Evolutionary conservation across 495 filamentous ascomycete species (phyloP), one percentile per base, ranked within the genome.

Genomic region (Chlorociboria aeruginascens): DNA sequence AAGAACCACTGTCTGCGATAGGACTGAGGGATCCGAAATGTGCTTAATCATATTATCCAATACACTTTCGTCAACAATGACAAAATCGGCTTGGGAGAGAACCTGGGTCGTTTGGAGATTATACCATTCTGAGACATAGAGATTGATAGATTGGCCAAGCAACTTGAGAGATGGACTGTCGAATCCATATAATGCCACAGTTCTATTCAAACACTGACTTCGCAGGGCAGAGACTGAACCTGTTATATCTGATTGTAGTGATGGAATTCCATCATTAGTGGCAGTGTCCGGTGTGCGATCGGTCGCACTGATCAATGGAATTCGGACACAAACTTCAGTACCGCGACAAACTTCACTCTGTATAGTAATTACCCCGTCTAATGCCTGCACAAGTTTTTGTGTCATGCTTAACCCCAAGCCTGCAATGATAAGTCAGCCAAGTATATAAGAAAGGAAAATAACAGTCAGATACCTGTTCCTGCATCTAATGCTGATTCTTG

Each of bases 361-460:
- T 14, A 87, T 66, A 6, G 71, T 66, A 32, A 87, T 71, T 6
- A 66, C 62, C 0, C 83, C 78, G 7, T 68, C 66, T 1, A 86
- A 66, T 29, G 66, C 70, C 16, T 62, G 65, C 3, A 83, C 67
- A 3, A 86, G 69, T 45, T 83, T 77, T 17, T 73, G 70, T 1
- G 83, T 77, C 34, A 86, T 77, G 37, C 72, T 76, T 32, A 86
- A 67, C 0, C 82, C 82, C 1, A 85, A 67, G 0, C 84, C 83
- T 45, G 20, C 20, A 25, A 25, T 25, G 20, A 25, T 25, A 25
- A 25, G 20, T 25, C 4, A 25, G 20, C 20, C 20, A 25, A 25
- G 20, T 25, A 25, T 4, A 25, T 1, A 14, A 9, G n/a, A 13
- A 11, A 6, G 28, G 30, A 33, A 13, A 45, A 33, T 6, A 1